Evolutionary conservation across 1,139 yeast genomes (phyloP).

Genomic region (Magnusiomyces clavatus): DNA sequence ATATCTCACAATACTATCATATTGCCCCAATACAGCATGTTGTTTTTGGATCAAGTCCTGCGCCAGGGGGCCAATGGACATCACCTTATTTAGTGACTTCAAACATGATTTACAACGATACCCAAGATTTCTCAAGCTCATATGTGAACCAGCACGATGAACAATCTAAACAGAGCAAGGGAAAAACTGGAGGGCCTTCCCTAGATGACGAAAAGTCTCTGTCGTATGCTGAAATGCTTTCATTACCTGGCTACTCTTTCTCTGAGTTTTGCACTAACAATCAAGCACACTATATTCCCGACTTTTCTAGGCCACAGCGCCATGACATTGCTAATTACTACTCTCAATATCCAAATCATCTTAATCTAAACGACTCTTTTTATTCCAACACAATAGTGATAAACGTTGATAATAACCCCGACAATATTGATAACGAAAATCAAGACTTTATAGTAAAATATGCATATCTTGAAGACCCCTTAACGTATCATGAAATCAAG

Average conservation of each 20-base stretch:
- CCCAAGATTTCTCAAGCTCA: no score
- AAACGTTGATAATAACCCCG: constrained; percentile 12
- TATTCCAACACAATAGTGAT: constrained; percentile 15
- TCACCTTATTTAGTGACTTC: constrained; percentile 4
- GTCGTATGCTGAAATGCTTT: constrained; percentile 33
- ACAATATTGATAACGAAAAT: background rate
- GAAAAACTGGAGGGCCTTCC: no score
- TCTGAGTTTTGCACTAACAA: constrained; percentile 19
- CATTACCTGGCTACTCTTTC: constrained; percentile 30
- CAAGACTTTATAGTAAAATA: constrained; percentile 3
- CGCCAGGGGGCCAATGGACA: constrained; percentile 34
- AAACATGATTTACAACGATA: no score
- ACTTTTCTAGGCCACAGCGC: constrained; percentile 27
- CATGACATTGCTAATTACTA: constrained; percentile 28
- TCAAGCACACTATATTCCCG: constrained; percentile 9
- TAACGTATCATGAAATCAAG: constrained; percentile 1
- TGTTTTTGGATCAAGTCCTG: constrained; percentile 25
- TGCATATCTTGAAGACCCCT: background rate
- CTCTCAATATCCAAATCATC: constrained; percentile 22
- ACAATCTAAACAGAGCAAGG: no score
- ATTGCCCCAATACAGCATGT: constrained; percentile 16
- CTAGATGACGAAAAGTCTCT: constrained; percentile 20
- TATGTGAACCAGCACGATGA: no score
- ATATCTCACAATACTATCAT: constrained; percentile 4
- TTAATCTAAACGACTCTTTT: constrained; percentile 19